phyloP scores from a whole-genome alignment of 331 rosid species.

The Rhamnella rubrinervis region DNA sequence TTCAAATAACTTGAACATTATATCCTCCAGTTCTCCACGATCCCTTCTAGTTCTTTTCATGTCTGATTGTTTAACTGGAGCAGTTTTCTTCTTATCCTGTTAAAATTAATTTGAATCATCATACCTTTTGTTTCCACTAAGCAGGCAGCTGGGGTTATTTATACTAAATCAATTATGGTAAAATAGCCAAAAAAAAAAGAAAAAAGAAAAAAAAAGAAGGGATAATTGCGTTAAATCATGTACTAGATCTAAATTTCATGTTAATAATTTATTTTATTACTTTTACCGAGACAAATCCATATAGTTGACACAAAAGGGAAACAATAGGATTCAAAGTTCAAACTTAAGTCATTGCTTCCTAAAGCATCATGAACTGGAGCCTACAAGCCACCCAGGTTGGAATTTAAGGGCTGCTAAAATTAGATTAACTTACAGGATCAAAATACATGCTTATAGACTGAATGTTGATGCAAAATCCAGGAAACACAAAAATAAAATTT shows the following conservation, averaged over 20 bases:
- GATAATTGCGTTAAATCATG: not conserved
- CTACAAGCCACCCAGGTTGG: not conserved
- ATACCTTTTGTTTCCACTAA: not conserved
- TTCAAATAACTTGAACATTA: conserved; percentile 96
- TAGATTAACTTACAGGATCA: no score
- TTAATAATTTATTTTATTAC: not conserved
- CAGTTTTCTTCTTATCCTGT: conserved; percentile 86
- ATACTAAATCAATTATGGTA: not conserved
- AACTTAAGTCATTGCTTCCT: not conserved
- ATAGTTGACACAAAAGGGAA: not conserved
- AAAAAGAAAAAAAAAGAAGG: not conserved
- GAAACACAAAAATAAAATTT: not conserved
- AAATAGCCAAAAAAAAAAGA: not conserved
- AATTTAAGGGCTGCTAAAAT: not conserved
- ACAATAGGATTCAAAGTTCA: not conserved
- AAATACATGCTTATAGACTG: not conserved
- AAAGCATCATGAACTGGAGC: not conserved
- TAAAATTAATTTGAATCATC: conserved; percentile 19
- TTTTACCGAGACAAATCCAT: not conserved
- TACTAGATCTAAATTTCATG: not conserved
- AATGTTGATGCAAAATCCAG: not conserved
- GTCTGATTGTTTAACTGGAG: conserved; percentile 84
- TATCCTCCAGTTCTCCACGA: conserved; percentile 95
- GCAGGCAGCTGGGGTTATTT: not conserved
- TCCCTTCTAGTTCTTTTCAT: conserved; percentile 95